Evolutionary conservation across 257 asterid species (phyloP).

Genomic region (Lantana camara): DNA sequence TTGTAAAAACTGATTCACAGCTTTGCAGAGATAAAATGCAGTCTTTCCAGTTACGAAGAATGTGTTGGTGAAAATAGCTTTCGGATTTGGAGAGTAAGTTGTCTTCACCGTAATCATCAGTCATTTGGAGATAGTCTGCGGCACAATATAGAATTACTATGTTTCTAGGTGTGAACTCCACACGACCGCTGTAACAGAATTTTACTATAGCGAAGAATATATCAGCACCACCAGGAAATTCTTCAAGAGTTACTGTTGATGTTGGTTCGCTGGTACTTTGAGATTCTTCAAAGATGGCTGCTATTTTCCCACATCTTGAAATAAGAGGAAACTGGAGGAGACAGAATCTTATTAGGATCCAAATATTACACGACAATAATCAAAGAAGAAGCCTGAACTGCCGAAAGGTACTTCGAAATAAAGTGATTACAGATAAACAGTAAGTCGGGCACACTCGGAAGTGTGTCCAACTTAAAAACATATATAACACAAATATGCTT

Average conservation of each 20-base stretch:
- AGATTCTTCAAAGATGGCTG: slow-evolving; percentile 56
- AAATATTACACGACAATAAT: slow-evolving; percentile 21
- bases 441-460: background rate
- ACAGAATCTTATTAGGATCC: slow-evolving; percentile 31
- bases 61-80: slow-evolving; percentile 64
- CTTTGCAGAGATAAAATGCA: slow-evolving; percentile 90
- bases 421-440: background rate
- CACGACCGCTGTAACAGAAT: slow-evolving; percentile 75
- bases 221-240: slow-evolving; percentile 84
- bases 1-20: slow-evolving; percentile 65
- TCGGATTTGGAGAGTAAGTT: slow-evolving; percentile 75
- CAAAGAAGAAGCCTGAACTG: slow-evolving; percentile 11
- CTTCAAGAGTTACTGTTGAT: slow-evolving; percentile 46
- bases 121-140: slow-evolving; percentile 86
- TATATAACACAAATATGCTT: no score
- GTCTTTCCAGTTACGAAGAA: slow-evolving; percentile 73
- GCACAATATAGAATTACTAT: slow-evolving; percentile 76
- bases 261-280: slow-evolving; percentile 37
- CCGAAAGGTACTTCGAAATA: slow-evolving; percentile 14
- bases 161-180: slow-evolving; percentile 76
- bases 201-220: slow-evolving; percentile 56
- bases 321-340: slow-evolving; percentile 85
- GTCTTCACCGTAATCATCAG: slow-evolving; percentile 77
- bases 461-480: background rate
- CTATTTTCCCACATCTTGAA: slow-evolving; percentile 83